Conservation (phyloP, 768 basidiomycete species). For the Trametes maxima region DNA sequence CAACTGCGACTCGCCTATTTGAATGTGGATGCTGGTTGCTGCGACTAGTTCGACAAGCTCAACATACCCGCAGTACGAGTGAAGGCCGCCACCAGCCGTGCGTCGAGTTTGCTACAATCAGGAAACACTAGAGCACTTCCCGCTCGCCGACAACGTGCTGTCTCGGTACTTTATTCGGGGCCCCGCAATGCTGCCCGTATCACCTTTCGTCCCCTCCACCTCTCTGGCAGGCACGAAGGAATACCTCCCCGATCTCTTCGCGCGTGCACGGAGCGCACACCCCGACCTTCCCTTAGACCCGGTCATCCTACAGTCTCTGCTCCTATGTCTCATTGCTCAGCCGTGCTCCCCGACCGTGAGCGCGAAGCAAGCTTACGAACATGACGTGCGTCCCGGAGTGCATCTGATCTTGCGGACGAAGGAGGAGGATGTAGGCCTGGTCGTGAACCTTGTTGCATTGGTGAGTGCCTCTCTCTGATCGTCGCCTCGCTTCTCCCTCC, state of each 20-base stretch:
- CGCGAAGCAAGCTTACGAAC: conserved; percentile 1
- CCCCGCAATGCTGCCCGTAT: background rate
- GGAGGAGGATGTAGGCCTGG: conserved; percentile 64
- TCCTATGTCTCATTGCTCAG: conserved; percentile 60
- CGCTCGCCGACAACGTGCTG: no score
- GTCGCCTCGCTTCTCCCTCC: background rate
- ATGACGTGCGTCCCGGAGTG: conserved; percentile 44
- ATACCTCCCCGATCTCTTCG: conserved; percentile 41
- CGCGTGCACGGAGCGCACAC: conserved; percentile 45
- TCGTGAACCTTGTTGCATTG: conserved; percentile 58
- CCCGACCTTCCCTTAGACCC: conserved; percentile 61
- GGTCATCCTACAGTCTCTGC: conserved; percentile 63
- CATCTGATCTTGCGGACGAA: conserved; percentile 65
- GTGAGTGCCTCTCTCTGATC: conserved; percentile 41
- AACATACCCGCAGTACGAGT: no score
- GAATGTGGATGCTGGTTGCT: no score
- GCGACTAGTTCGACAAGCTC: no score
- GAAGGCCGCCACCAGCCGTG: no score
- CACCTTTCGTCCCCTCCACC: background rate
- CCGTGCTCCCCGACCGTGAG: conserved; percentile 13
- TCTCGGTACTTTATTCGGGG: no score
- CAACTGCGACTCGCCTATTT: no score
- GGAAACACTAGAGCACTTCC: no score
- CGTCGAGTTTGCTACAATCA: no score
- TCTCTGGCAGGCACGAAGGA: conserved; percentile 23